Evolutionary conservation across 495 filamentous ascomycete genomes (phyloP), one percentile per base, ranked within the genome.

Genomic region (Penicillium roqueforti): DNA sequence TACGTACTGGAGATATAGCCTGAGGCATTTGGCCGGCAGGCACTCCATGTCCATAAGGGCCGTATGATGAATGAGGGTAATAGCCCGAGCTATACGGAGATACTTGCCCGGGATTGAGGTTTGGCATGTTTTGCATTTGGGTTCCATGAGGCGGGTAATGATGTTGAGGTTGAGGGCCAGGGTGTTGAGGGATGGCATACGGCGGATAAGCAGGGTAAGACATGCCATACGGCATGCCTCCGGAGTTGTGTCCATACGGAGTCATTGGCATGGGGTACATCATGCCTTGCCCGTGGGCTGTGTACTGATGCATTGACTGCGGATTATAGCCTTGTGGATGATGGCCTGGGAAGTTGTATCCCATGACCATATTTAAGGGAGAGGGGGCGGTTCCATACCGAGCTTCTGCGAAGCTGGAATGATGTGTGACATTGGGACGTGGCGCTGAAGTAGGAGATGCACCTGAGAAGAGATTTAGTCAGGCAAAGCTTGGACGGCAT

Each of bases 301-400:
- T 48, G 40, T 68, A 72, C 29, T 71, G 73, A 45, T 72, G 70
- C 4, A 66, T 58, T 34, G 61, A 61, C 36, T 68, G 63, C 16
- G 71, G 63, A 22, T 71, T 67, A 45, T 65, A 71, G 25, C 64
- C 45, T 16, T 65, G 60, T 14, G 58, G 49, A 29, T 58, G 68
- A 38, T 74, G 76, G 19, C 65, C 61, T 37, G 79, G 78, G 3
- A 83, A 59, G 28, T 73, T 59, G 22, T 75, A 75, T 19, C 56
- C 58, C 69, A 82, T 75, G 22, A 62, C 63, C 78, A 82, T 79
- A 51, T 71, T 76, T 52, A 81, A 68, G 14, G 60, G 47, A 29
- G 73, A 59, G 19, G 66, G 51, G 13, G 47, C 45, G 11, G 55
- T 44, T 51, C 65, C 72, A 59, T 71, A 74, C 20, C 49, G 57